A percentile compares a stretch with the other conserved stretches of the same genome.
Conservation (phyloP, 805 yeast species). For the Suhomyces kilbournensis region DNA sequence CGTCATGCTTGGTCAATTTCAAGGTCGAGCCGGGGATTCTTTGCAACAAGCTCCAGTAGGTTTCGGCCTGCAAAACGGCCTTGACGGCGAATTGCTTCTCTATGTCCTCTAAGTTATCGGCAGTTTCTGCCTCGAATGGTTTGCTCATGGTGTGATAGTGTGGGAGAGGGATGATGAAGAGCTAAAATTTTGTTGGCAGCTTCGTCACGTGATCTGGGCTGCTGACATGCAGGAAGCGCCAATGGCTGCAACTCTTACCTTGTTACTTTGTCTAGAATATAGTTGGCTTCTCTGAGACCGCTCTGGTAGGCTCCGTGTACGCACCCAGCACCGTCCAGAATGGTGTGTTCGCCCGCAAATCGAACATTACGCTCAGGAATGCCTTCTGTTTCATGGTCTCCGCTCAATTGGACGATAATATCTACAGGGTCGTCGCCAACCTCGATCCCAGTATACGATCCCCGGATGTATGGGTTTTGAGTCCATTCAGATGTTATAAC, state of each 20-base stretch:
- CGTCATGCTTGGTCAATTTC: constrained; percentile 68
- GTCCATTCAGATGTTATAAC: constrained; percentile 70
- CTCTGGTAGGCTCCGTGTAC: constrained; percentile 88
- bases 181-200: neutral
- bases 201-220: neutral
- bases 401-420: constrained; percentile 56
- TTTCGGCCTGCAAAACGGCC: constrained; percentile 93
- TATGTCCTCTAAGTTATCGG: constrained; percentile 92
- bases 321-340: constrained; percentile 84
- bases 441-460: constrained; percentile 74
- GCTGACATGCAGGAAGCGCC: neutral
- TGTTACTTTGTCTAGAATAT: constrained; percentile 19
- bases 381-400: constrained; percentile 32
- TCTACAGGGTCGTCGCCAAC: constrained; percentile 70
- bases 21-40: constrained; percentile 77
- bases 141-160: constrained; percentile 25
- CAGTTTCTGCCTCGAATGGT: constrained; percentile 77
- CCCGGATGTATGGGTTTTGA: constrained; percentile 69
- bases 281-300: constrained; percentile 56
- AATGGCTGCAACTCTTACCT: neutral
- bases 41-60: constrained; percentile 81
- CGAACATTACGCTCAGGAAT: constrained; percentile 56
- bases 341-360: constrained; percentile 92
- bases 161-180: neutral
- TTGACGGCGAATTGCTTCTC: constrained; percentile 97